phyloP scores from a whole-genome alignment of 2,329 filamentous ascomycete genomes.

The Alternaria conjuncta region DNA sequence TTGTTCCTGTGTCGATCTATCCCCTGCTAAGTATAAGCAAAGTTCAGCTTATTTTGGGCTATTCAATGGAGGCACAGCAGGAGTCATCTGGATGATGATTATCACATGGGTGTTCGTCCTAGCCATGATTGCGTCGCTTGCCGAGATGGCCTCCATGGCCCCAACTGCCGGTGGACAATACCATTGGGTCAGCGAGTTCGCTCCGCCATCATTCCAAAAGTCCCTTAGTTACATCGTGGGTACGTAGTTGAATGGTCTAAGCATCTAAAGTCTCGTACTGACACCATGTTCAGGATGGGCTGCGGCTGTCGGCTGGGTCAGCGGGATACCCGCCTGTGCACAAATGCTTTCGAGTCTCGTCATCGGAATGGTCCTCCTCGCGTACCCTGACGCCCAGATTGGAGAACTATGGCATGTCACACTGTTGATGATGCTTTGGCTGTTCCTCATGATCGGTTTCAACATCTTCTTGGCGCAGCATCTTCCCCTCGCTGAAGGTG shows the following conservation, averaged over 20 bases:
- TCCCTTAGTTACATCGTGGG: constrained; percentile 8
- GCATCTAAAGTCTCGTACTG: background rate
- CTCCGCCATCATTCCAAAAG: constrained; percentile 4
- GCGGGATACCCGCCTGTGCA: constrained; percentile 41
- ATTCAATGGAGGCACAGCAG: constrained; percentile 36
- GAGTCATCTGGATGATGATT: constrained; percentile 36
- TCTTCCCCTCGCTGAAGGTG: constrained; percentile 54
- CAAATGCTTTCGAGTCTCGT: constrained; percentile 23
- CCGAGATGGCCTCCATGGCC: constrained; percentile 12
- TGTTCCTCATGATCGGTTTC: constrained; percentile 42
- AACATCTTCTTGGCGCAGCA: constrained; percentile 53
- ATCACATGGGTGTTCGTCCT: constrained; percentile 30
- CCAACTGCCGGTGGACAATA: constrained; percentile 11
- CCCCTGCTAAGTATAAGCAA: background rate
- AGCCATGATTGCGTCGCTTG: constrained; percentile 23
- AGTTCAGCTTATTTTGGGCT: constrained; percentile 19
- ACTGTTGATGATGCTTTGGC: constrained; percentile 49
- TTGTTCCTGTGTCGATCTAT: background rate
- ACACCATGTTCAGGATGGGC: constrained; percentile 19
- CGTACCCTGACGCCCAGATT: constrained; percentile 51
- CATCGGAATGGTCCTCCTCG: constrained; percentile 43
- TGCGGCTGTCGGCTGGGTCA: constrained; percentile 21
- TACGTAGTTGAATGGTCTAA: background rate
- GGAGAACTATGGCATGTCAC: constrained; percentile 34
- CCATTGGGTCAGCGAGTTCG: constrained; percentile 11